These are phyloP conservation scores for Eucalyptus melliodora DNA, from an alignment of 345 rosid species.

Conservation along the genomic window DNA sequence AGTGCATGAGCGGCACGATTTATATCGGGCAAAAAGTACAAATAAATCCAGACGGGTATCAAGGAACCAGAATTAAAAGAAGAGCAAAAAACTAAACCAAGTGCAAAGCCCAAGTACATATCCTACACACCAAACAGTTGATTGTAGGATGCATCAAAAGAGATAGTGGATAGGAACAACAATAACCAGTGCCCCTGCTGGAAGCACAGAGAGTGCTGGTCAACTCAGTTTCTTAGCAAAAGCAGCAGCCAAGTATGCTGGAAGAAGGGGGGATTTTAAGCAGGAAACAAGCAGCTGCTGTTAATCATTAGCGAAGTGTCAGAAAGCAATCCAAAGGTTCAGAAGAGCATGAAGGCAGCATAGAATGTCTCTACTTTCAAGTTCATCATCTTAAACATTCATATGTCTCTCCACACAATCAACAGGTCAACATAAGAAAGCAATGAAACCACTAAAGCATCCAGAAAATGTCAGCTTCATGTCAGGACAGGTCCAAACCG, in stretches of 20 bases:
- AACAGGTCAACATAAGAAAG: not conserved
- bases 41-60: too few relatives aligned
- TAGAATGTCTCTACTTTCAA: not conserved
- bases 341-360: not conserved
- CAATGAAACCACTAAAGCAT: not conserved
- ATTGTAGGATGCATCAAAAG: conserved; percentile 77
- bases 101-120: not conserved
- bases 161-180: conserved; percentile 79
- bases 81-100: too few relatives aligned
- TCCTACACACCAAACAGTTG: conserved; percentile 77
- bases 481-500: not conserved
- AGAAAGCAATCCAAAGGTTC: not conserved
- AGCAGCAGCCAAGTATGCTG: conserved; percentile 91
- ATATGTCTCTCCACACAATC: not conserved
- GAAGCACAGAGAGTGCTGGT: conserved; percentile 58
- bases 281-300: conserved; percentile 91
- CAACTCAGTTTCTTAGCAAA: conserved; percentile 84
- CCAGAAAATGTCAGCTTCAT: not conserved
- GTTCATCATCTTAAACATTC: not conserved
- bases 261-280: conserved; percentile 83
- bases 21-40: too few relatives aligned
- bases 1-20: too few relatives aligned
- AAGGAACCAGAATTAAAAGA: too few relatives aligned
- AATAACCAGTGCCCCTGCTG: conserved; percentile 76
- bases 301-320: not conserved